Conservation (phyloP, 1,284 basidiomycete species). For the Puccinia novopanici region DNA sequence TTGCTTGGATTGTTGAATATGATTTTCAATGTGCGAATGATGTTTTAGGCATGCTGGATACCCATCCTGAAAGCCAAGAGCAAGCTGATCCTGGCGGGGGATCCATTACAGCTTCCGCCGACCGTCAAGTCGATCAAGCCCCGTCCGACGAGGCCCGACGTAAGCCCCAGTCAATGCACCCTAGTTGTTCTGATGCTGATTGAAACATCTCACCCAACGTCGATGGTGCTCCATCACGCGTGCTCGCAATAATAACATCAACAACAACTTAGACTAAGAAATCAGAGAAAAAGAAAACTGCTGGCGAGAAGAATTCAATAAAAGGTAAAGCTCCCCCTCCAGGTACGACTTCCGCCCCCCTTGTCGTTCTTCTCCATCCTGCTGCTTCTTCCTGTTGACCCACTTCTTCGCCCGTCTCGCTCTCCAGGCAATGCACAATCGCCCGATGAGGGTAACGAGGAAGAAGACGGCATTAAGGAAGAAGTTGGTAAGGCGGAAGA, state of each 20-base stretch:
- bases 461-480: no score
- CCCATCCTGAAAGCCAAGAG: slow-evolving; percentile 80
- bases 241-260: no score
- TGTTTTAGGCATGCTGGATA: slow-evolving; percentile 81
- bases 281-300: neutral
- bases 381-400: no score
- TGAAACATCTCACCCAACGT: neutral
- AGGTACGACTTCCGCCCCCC: no score
- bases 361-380: no score
- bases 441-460: no score
- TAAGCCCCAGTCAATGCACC: neutral
- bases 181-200: no score
- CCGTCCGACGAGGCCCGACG: neutral
- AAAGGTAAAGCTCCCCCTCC: neutral
- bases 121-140: slow-evolving; percentile 71
- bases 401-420: no score
- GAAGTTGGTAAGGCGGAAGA: no score
- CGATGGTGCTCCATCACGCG: no score
- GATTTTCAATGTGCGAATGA: slow-evolving; percentile 9
- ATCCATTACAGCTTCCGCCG: slow-evolving; percentile 71
- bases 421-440: no score
- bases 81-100: slow-evolving; percentile 75
- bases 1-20: no score
- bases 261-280: neutral
- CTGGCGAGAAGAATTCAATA: neutral